These are phyloP conservation scores for Mallotus repandus DNA, from an alignment of 441 rosid genomes.

Conservation along the genomic window DNA sequence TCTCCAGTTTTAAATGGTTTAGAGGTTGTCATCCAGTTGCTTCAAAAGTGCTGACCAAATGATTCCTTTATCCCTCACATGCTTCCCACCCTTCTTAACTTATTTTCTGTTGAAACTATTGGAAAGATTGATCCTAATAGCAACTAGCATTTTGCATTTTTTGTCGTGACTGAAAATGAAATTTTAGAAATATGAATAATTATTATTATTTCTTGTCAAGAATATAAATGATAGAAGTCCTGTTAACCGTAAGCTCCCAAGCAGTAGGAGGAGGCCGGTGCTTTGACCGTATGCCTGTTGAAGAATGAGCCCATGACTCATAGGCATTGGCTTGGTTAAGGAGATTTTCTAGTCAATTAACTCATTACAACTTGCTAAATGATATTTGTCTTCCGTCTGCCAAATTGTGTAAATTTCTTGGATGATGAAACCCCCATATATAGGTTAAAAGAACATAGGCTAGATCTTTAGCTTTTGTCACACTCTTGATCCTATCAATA, in stretches of 20 bases:
- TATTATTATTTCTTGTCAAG: neutral
- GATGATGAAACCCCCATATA: neutral
- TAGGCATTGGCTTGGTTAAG: no score
- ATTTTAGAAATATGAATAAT: neutral
- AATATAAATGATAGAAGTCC: neutral
- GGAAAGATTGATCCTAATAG: neutral
- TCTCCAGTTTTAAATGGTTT: conserved; percentile 8
- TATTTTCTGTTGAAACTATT: neutral
- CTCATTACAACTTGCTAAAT: neutral
- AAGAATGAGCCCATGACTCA: no score
- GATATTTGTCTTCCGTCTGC: neutral
- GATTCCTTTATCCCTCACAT: conserved; percentile 29
- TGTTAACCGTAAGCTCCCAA: neutral
- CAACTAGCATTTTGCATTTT: neutral
- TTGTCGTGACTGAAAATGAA: neutral
- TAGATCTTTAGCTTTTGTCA: no score
- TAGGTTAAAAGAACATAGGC: neutral
- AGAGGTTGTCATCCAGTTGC: conserved; percentile 38
- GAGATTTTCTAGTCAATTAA: neutral
- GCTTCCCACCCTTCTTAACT: conserved; percentile 16
- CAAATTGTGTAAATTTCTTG: neutral
- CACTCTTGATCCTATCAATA: no score
- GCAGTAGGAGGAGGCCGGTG: no score
- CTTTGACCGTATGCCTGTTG: no score
- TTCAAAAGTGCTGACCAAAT: conserved; percentile 31